Base-by-base conservation (phyloP, 1,284 basidiomycete species). In the Sporisorium exsertum region DNA sequence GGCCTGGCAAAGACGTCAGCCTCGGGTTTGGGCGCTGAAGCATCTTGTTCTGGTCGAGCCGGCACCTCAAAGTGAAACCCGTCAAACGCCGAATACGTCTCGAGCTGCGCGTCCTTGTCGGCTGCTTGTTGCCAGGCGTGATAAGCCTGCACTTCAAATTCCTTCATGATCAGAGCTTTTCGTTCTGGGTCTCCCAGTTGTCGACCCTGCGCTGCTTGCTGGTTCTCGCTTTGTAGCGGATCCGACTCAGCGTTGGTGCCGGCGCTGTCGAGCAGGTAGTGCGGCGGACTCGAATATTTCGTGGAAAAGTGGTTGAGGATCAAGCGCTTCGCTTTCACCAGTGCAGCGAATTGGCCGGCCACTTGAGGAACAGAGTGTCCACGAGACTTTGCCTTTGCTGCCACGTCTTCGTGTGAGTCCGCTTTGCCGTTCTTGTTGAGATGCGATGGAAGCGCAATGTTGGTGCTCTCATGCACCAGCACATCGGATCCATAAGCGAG, bases 381-480 rank as follows among this genome's bases (percentile, higher is more conserved):
- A 0, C 82, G 65, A 32, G 50, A 26, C 16, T 51, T 54, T 1
- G 81, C 82, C 52, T 75, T 76, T 9, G 59, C 64, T 43, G 70
- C 37, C 12, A 80, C 69, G 20, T 79, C 69, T 15, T 74, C 72
- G 5, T 65, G 52, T 12, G 55, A 64, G 45, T 78, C 74, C 1
- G 64, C 51, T 49, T 75, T 80, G 55, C 70, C 70, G 20, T 75
- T 65, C 49, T 61, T 58, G 33, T 64, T 64, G 26, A 78, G 74
- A 49, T 71, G 45, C 20, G 63, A 51, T 3, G 77, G 72, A 40
- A 85, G 67, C 1, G 80, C 79, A 18, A 80, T 81, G 59, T 85
- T 84, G 33, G 83, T 85, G 50, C 79, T 82, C 56, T 85, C 83
- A 55, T 85, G 83, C 1, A 85, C 82, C 18, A 85, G 57, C 5